Base-by-base conservation (phyloP, 768 basidiomycete genomes). In the Tricholoma bakamatsutake region DNA sequence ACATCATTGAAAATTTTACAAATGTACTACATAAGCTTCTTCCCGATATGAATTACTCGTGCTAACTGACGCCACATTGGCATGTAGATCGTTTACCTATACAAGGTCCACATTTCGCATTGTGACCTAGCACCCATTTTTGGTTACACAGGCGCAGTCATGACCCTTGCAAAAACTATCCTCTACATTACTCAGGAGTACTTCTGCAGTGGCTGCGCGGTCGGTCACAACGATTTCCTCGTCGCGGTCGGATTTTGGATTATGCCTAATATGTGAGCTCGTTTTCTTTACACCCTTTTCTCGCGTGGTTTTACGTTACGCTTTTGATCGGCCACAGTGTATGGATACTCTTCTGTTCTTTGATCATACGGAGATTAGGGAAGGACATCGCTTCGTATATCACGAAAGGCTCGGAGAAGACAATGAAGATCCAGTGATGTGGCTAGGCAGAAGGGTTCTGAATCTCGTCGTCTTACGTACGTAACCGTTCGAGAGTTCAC, bases 91-190 rank as follows among this genome's bases (percentile, higher is more conserved):
- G 61, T 70, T 54, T 92, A 91, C 66, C 67, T 91, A 35, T 88
- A 84, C 65, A 77, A 81, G 11, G 80, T 79, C 11, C 80, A 91
- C 62, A 69, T 81, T 45, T 71, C 70, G 68, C 82, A 45, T 64
- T 64, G 62, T 40, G 64, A 71, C 46, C 64, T 78, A 11, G 88
- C 90, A 3, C 84, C 88, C 2, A 62, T 92, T 9, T 66, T 92
- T 40, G 90, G 90, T 3, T 90, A 90, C 64, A 76, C 84, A 9
- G 80, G 81, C 10, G 84, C 78, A 7, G 73, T 79, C 5, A 83
- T 89, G 80, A 92, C 90, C 2, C 70, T 90, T 31, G 81, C 81
- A 31, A 92, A 93, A 74, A 93, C 90, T 1, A 69, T 80, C 1
- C 77, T 93, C 30, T 93, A 92, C 68, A 77, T 79, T 63, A 62